Evolutionary conservation across 768 basidiomycete genomes (phyloP).

Genomic region (Fomitopsis serialis): DNA sequence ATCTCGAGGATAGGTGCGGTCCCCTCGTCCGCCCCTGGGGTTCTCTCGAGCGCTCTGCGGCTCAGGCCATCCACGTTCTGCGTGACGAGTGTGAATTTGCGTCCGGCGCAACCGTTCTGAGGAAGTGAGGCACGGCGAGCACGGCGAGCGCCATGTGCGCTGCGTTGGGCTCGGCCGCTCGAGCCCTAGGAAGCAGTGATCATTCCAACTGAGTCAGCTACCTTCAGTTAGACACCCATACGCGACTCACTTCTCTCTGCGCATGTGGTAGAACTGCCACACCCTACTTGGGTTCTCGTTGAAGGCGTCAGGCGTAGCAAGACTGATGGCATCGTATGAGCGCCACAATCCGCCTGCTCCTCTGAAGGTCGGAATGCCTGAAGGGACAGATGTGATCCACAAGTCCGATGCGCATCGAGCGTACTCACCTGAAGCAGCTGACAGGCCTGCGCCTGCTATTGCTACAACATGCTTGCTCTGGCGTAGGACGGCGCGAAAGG

Average conservation of each 20-base stretch:
- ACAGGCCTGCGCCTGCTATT: not conserved
- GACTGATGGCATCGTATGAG: conserved; percentile 38
- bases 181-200: conserved; percentile 31
- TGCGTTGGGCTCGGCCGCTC: conserved; percentile 44
- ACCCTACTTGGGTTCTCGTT: conserved; percentile 38
- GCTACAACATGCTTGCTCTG: not conserved
- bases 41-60: conserved; percentile 28
- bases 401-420: not conserved
- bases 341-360: conserved; percentile 46
- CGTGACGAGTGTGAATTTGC: conserved; percentile 47
- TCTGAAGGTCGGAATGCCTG: conserved; percentile 41
- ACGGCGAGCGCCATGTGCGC: conserved; percentile 48
- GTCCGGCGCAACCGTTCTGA: conserved; percentile 33
- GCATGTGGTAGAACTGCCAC: conserved; percentile 61
- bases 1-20: conserved; percentile 38
- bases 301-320: conserved; percentile 51
- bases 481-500: not conserved
- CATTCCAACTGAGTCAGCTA: not conserved
- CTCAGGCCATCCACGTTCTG: conserved; percentile 57
- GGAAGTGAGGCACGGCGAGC: conserved; percentile 34
- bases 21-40: not conserved
- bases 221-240: not conserved
- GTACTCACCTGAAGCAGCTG: not conserved
- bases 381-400: not conserved
- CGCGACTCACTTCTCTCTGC: conserved; percentile 37